These are phyloP conservation scores for Colletotrichum salicis DNA, from an alignment of 2,329 filamentous ascomycete species.

Conservation along the genomic window DNA sequence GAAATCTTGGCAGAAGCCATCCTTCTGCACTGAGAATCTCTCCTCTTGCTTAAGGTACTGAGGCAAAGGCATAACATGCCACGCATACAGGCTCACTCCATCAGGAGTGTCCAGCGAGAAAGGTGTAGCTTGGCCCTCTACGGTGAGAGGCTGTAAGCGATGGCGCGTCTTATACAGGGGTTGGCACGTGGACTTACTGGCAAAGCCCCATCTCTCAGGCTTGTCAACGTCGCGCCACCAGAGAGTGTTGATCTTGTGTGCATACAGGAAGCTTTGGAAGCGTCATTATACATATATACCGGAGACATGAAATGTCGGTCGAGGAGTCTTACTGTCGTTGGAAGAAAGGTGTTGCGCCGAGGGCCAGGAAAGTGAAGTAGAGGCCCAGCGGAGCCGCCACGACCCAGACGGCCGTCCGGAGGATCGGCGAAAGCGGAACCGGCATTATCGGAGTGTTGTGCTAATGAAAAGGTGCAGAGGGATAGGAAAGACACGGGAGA, in stretches of 20 bases:
- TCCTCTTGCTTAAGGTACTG: slow-evolving; percentile 79
- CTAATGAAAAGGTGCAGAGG: too few species aligned
- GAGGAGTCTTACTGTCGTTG: slow-evolving; percentile 79
- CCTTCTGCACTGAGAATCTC: slow-evolving; percentile 62
- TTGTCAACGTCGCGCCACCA: slow-evolving; percentile 78
- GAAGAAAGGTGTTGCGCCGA: slow-evolving; percentile 74
- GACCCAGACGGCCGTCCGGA: slow-evolving; percentile 59
- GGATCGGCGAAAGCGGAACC: slow-evolving; percentile 44
- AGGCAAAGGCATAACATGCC: slow-evolving; percentile 87
- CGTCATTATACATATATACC: background rate
- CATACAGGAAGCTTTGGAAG: slow-evolving; percentile 79
- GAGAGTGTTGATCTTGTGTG: slow-evolving; percentile 79
- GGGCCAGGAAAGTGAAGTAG: slow-evolving; percentile 74
- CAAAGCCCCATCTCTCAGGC: slow-evolving; percentile 87
- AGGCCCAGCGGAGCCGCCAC: slow-evolving; percentile 69
- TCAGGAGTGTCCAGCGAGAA: slow-evolving; percentile 82
- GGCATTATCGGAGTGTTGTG: slow-evolving; percentile 39
- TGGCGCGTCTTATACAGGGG: background rate
- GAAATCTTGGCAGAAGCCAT: slow-evolving; percentile 64
- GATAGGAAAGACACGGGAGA: background rate
- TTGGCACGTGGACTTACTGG: slow-evolving; percentile 65
- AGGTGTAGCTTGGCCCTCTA: slow-evolving; percentile 88
- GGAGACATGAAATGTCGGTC: background rate
- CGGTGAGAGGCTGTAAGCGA: slow-evolving; percentile 4
- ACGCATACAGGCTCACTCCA: slow-evolving; percentile 82